Evolutionary conservation across 2,329 filamentous ascomycete genomes (phyloP), one percentile per base, ranked within the genome.

Genomic region (Tolypocladium album): DNA sequence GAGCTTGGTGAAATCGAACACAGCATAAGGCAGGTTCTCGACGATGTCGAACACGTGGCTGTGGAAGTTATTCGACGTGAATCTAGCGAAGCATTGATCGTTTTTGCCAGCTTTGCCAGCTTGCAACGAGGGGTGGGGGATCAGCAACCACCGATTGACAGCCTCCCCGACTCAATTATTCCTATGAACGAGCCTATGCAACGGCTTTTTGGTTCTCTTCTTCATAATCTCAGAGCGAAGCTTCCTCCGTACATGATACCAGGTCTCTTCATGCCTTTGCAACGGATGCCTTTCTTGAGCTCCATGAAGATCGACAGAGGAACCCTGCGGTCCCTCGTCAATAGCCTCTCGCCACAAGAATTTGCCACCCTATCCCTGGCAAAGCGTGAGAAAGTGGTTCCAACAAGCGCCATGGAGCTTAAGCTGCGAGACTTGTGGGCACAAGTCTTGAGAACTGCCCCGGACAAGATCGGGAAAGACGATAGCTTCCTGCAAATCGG

Each of bases 381-480:
- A 24, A 45, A 42, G 20, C 38, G 39, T 4, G 36, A 39, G 4
- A 56, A 56, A 39, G 38, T 24, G 22, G 6, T 9, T 39, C 38
- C 55, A 3, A 43, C 31, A 17, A 34, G 17, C 6, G 31, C 13
- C 6, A 42, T 40, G 13, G 55, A 56, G 7, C 13, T n/a, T 7
- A 20, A 8, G 17, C 20, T 56, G 12, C 55, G 38, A 42, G 64
- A 68, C 7, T 67, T 79, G 34, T 83, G 81, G 79, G 71, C 75
- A 22, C 69, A 70, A 4, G 72, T 79, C 2, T 67, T 82, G 31
- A 66, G 64, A 2, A 68, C 79, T 1, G 60, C 66, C 0, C 68
- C 76, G 47, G 72, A 76, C 6, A 68, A 27, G 1, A 60, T 63
- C 11, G 58, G 58, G 13, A n/a, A 55, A 20, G 56, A 63, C 22